A percentile compares a stretch with the other conserved stretches of the same genome.
Conservation (phyloP, 73 alveolate species). For the Tetrahymena borealis region DNA sequence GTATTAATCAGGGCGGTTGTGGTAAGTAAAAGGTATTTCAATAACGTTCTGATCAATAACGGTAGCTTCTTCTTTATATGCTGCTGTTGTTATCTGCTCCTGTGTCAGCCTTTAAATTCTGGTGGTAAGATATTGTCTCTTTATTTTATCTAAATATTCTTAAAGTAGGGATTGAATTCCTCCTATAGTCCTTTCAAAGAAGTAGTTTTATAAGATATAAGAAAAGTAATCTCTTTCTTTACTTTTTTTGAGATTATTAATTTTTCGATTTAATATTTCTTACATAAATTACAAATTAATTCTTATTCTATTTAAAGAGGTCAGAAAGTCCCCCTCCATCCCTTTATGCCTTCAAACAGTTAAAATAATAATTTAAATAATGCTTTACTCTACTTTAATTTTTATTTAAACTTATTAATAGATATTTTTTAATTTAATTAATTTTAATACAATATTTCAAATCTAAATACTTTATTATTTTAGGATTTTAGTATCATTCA, state of each 20-base stretch:
- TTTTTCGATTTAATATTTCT: not conserved
- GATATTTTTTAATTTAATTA: not conserved
- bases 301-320: not conserved
- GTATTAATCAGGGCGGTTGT: not conserved
- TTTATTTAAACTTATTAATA: not conserved
- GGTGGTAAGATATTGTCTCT: not conserved
- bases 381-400: not conserved
- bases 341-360: not conserved
- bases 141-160: not conserved
- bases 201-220: not conserved
- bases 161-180: not conserved
- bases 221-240: not conserved
- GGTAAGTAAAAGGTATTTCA: no score
- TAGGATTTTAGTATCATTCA: no score
- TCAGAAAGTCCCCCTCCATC: not conserved
- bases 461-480: not conserved
- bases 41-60: not conserved
- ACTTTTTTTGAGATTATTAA: not conserved
- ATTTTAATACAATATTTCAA: not conserved
- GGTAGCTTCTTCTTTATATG: not conserved
- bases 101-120: not conserved
- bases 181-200: not conserved
- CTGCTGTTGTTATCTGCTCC: not conserved
- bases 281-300: not conserved
- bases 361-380: not conserved